Evolutionary conservation across 2,329 filamentous ascomycete genomes (phyloP), one percentile per base, ranked within the genome.

Genomic region (Rhinocladiella mackenziei): DNA sequence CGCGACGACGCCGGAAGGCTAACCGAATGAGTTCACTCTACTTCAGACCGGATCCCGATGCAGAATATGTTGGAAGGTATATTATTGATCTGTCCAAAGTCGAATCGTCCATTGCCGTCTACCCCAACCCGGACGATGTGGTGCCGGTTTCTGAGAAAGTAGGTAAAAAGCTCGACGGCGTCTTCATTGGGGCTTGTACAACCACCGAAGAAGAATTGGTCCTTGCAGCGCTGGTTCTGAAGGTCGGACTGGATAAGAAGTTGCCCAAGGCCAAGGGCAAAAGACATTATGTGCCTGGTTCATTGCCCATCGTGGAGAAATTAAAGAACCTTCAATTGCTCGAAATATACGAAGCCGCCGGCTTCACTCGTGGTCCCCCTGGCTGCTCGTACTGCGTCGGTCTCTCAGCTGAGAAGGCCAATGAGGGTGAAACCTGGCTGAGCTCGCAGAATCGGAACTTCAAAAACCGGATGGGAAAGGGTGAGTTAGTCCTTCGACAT

Each of bases 371-470:
- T n/a, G 64, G 67, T 1, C 56, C 63, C 1, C 68, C 70, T 0
- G 68, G 69, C 1, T 72, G 69, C 53, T 68, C 63, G 25, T 71
- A 68, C 48, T 72, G 70, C 30, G 68, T 72, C 4, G 67, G 69
- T 1, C 66, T 71, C 58, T 59, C 56, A 7, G 67, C 63, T 1
- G 70, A 72, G 48, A 58, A 62, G 39, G 69, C 69, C 2, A 60
- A 40, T 1, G 53, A 62, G 5, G 69, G 67, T 1, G 67, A 70
- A 46, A 63, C 65, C 1, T 72, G 70, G 69, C 51, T 72, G 2
- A 65, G 60, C n/a, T 68, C 64, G 9, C 68, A 72, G 53, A 72
- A 73, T 44, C 58, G 69, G 8, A 72, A 73, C 50, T 72, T 71
- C 45, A 54, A 68, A 48, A 71, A 73, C 47, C 54, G 69, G 2